Evolutionary conservation across 106 monocot genomes (phyloP), one percentile per base, ranked within the genome.

Genomic region (Posidonia australis): DNA sequence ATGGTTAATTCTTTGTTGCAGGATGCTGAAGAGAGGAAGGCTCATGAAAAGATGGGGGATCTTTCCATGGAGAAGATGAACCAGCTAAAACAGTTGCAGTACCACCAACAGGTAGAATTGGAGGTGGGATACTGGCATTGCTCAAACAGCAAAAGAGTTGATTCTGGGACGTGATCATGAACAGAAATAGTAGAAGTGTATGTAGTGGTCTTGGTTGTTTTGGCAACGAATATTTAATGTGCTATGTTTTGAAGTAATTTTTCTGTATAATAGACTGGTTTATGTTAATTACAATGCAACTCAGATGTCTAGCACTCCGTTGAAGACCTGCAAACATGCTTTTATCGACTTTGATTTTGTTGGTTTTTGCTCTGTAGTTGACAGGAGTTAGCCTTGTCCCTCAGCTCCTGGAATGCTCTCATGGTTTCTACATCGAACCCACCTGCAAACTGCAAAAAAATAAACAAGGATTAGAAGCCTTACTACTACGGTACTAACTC

Each of bases 341-440:
- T 60, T 57, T 69, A 28, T 11, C n/a, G 28, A 13, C 51, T 26
- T 5, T 32, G 45, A 21, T 46, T 25, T 18, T 77, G 77, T 19
- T 77, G 76, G 26, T 45, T 67, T 54, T 82, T 77, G 53, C 55
- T 62, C 21, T 80, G 77, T 10, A 64, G 31, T 55, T 74, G 80
- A 51, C 80, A 85, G 46, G 73, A 70, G 1, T 69, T 67, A 41
- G 81, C 78, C 70, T 93, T 93, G n/a, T 89, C 81, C 60, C 77
- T 86, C 22, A 94, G 81, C 45, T 86, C 82, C 60, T 94, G 83
- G 52, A 94, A 94, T 19, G 86, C 89, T 36, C 79, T 76, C 93
- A 94, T 94, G 26, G 93, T 94, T 74, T 94, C 89, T 3, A 80
- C 78, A 32, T 94, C 93, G 48, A 94, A 94, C 27, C 93, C 93